These are phyloP conservation scores for Helicocarpus griseus DNA, from an alignment of 2,329 filamentous ascomycete species.

Conservation along the genomic window DNA sequence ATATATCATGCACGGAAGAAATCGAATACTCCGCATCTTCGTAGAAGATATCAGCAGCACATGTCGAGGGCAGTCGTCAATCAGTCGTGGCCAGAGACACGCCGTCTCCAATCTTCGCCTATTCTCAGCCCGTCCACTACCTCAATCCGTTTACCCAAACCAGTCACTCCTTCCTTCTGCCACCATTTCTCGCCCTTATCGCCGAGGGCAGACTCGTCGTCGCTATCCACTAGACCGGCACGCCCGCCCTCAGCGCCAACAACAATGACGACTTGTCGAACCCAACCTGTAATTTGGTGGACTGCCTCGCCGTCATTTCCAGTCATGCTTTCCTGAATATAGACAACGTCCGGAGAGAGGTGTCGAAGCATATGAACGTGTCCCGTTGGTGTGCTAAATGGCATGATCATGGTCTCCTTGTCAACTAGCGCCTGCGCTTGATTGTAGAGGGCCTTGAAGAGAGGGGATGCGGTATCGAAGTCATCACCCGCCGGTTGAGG, in stretches of 20 bases:
- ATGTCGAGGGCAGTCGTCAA: not conserved
- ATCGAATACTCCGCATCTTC: not conserved
- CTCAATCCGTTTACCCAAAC: constrained; percentile 75
- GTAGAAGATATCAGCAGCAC: not conserved
- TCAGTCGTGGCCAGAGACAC: constrained; percentile 58
- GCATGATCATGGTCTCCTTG: constrained; percentile 76
- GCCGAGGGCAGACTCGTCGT: constrained; percentile 41
- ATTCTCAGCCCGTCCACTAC: constrained; percentile 76
- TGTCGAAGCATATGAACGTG: constrained; percentile 82
- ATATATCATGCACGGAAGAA: constrained; percentile 3
- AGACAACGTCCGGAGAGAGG: constrained; percentile 74
- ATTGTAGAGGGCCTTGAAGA: constrained; percentile 70
- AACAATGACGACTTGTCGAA: constrained; percentile 52
- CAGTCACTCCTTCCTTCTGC: constrained; percentile 68
- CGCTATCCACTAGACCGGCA: constrained; percentile 73
- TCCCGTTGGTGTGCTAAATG: constrained; percentile 74
- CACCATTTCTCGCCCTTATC: constrained; percentile 38
- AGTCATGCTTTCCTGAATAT: constrained; percentile 75
- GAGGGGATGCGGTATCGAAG: constrained; percentile 42
- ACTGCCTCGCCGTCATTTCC: constrained; percentile 66
- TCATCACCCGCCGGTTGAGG: constrained; percentile 36
- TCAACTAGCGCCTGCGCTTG: constrained; percentile 73
- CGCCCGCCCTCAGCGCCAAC: constrained; percentile 49
- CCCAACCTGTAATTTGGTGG: constrained; percentile 55
- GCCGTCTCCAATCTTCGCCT: constrained; percentile 76